Evolutionary conservation across 192 early-diverging fungal genomes (phyloP).

Genomic region (Spinellus fusiger): DNA sequence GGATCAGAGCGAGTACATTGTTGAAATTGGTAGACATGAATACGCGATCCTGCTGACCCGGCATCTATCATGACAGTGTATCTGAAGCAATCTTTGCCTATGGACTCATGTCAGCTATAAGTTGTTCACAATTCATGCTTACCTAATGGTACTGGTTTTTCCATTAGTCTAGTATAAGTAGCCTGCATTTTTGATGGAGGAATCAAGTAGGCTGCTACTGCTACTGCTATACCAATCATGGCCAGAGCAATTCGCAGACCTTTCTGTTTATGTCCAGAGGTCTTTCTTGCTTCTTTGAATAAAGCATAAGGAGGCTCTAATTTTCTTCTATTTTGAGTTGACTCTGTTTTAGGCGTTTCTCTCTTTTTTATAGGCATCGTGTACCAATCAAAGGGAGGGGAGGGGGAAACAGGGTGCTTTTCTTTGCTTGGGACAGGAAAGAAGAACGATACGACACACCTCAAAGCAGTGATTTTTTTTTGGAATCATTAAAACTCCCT

Average conservation of each 20-base stretch:
- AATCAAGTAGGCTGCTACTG: not conserved
- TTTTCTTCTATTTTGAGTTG: no score
- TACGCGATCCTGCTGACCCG: conserved; percentile 82
- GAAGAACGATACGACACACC: no score
- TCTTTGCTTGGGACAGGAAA: no score
- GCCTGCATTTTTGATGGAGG: not conserved
- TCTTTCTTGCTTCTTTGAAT: not conserved
- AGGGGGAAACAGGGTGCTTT: no score
- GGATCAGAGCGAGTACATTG: conserved; percentile 60
- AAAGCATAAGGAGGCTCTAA: not conserved
- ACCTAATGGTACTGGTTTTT: not conserved
- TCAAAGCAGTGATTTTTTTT: no score
- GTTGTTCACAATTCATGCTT: not conserved
- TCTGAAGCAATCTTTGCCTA: conserved; percentile 18
- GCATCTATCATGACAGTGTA: conserved; percentile 84
- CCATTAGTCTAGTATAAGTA: not conserved
- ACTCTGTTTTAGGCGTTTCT: no score
- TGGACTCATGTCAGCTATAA: not conserved
- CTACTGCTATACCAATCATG: not conserved
- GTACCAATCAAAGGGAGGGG: no score
- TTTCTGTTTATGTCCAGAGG: not conserved
- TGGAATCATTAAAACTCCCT: no score
- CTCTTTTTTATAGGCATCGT: no score
- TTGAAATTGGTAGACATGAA: conserved; percentile 87
- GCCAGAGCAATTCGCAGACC: not conserved